A percentile compares a stretch with the other conserved stretches of the same genome.
phyloP scores from a whole-genome alignment of 768 basidiomycete species.

The Coprinellus micaceus region DNA sequence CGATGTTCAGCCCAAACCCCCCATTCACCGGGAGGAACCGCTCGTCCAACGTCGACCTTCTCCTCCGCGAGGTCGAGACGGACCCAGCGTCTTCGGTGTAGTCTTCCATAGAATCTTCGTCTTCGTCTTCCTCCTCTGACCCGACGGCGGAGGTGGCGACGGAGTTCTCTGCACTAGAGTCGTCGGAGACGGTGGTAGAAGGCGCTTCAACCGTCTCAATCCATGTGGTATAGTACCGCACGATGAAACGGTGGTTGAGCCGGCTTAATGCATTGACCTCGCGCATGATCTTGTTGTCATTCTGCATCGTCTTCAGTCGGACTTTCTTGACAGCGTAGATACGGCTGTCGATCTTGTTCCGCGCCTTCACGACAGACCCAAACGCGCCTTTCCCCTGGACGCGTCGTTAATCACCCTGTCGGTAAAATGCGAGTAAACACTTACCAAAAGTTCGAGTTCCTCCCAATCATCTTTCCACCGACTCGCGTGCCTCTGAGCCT shows the following conservation, averaged over 20 bases:
- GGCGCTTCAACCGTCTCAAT: constrained; percentile 67
- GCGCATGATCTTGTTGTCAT: constrained; percentile 83
- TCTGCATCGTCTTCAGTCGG: constrained; percentile 70
- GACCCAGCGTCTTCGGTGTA: not conserved
- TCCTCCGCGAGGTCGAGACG: no score
- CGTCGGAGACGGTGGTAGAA: constrained; percentile 33
- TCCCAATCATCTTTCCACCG: constrained; percentile 95
- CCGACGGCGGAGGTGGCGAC: constrained; percentile 10
- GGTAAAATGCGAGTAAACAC: constrained; percentile 12
- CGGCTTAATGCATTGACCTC: constrained; percentile 88
- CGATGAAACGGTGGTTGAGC: constrained; percentile 85
- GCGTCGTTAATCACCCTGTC: not conserved
- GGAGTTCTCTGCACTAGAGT: constrained; percentile 41
- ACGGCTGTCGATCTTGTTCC: constrained; percentile 80
- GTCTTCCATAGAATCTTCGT: not conserved
- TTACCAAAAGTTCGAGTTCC: constrained; percentile 79
- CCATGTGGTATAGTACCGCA: constrained; percentile 90
- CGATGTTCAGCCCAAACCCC: constrained; percentile 51
- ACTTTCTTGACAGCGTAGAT: constrained; percentile 94
- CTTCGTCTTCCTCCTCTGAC: no score
- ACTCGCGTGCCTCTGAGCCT: constrained; percentile 45
- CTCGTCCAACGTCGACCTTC: constrained; percentile 20
- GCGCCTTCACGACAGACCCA: constrained; percentile 92
- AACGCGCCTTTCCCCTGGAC: constrained; percentile 82
- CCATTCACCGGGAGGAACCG: constrained; percentile 41